phyloP scores from a whole-genome alignment of 2,329 filamentous ascomycete species.

The Aspergillus quadricinctus region DNA sequence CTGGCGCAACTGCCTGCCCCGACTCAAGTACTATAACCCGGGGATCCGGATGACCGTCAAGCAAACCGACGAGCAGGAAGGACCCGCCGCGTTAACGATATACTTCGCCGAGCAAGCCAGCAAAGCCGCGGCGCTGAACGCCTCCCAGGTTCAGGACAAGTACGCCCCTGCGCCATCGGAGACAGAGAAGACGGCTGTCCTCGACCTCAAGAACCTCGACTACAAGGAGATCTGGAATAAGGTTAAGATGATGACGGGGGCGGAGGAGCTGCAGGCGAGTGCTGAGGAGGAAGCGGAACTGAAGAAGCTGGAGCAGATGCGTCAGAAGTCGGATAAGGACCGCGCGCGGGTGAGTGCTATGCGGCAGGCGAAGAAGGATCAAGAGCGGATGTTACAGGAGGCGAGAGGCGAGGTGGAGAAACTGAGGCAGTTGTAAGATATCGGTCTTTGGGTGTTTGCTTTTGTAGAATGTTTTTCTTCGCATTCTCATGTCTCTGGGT shows the following conservation, averaged over 20 bases:
- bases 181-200: conserved; percentile 29
- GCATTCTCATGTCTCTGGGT: not conserved
- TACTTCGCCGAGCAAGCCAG: conserved; percentile 37
- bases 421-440: conserved; percentile 31
- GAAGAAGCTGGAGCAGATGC: conserved; percentile 32
- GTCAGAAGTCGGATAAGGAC: conserved; percentile 35
- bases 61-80: conserved; percentile 55
- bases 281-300: conserved; percentile 34
- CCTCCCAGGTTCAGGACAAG: conserved; percentile 24
- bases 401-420: conserved; percentile 43
- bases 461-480: not conserved
- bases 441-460: conserved; percentile 5
- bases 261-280: conserved; percentile 30
- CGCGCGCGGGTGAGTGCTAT: conserved; percentile 33
- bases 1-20: conserved; percentile 76
- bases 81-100: conserved; percentile 37
- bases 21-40: conserved; percentile 94
- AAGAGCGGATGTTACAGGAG: conserved; percentile 42
- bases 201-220: conserved; percentile 38
- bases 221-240: conserved; percentile 41
- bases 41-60: conserved; percentile 76
- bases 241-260: conserved; percentile 39
- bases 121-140: conserved; percentile 24
- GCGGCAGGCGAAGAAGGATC: conserved; percentile 42
- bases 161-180: conserved; percentile 30